Conservation (phyloP, 108 stramenopile species). For the Nannochloropsis salina region DNA sequence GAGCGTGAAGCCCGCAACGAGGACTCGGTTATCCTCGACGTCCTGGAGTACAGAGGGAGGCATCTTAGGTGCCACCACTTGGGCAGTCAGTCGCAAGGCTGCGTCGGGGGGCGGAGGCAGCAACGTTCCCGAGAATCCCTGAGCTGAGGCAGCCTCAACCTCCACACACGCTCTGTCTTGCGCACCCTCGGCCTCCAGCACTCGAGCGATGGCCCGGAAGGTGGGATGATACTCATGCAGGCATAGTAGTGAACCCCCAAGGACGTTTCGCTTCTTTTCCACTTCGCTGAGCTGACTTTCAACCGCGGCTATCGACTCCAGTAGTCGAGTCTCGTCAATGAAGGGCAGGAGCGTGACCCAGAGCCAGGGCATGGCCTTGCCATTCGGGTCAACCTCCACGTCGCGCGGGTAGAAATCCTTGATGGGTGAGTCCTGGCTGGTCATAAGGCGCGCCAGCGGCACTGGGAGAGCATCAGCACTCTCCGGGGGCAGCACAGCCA, state of each 20-base stretch:
- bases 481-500: conserved; percentile 91
- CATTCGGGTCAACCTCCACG: conserved; percentile 87
- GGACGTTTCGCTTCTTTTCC: not conserved
- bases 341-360: conserved; percentile 97
- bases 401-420: conserved; percentile 90
- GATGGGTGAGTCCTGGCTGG: conserved; percentile 77
- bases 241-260: conserved; percentile 13
- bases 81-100: not conserved
- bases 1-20: not conserved
- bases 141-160: not conserved
- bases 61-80: not conserved
- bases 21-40: not conserved
- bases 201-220: not conserved
- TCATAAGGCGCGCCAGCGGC: conserved; percentile 82
- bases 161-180: not conserved
- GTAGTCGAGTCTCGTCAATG: conserved; percentile 86
- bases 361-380: conserved; percentile 97
- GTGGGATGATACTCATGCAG: conserved; percentile 10
- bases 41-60: not conserved
- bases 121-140: not conserved
- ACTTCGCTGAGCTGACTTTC: not conserved
- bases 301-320: conserved; percentile 57
- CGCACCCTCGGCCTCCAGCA: not conserved
- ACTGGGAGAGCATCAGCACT: conserved; percentile 88
- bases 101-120: not conserved